phyloP scores from a whole-genome alignment of 345 rosid genomes.

The Draba incana region DNA sequence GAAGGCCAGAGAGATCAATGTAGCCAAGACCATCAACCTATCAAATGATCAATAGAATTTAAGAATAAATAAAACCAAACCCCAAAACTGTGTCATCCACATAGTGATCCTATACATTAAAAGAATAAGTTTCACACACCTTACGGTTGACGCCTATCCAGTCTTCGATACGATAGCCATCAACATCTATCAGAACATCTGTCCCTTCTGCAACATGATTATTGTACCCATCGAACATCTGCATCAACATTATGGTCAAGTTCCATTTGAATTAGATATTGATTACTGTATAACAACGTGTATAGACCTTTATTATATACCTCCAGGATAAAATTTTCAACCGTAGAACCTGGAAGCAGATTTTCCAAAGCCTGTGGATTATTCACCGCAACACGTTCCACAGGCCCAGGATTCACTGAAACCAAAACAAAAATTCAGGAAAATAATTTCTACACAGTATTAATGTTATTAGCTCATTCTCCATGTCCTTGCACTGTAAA shows the following conservation, averaged over 20 bases:
- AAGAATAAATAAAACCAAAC: neutral
- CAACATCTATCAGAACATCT: slow-evolving; percentile 47
- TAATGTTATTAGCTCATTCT: neutral
- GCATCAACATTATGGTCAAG: slow-evolving; percentile 23
- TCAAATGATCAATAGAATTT: neutral
- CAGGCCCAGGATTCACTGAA: slow-evolving; percentile 61
- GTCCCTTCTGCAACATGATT: slow-evolving; percentile 54
- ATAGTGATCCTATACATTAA: no score
- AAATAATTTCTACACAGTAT: slow-evolving; percentile 1
- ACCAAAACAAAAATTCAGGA: neutral
- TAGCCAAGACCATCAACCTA: slow-evolving; percentile 62
- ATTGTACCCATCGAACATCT: slow-evolving; percentile 60
- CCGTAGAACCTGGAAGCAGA: slow-evolving; percentile 53
- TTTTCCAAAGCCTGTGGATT: slow-evolving; percentile 38
- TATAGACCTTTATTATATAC: slow-evolving; percentile 39
- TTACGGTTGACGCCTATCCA: slow-evolving; percentile 42
- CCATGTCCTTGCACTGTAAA: neutral
- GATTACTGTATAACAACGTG: slow-evolving; percentile 9
- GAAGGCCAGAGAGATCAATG: slow-evolving; percentile 57
- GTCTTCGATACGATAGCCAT: slow-evolving; percentile 55
- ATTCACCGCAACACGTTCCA: slow-evolving; percentile 37
- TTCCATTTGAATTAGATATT: slow-evolving; percentile 1
- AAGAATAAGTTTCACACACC: slow-evolving; percentile 35
- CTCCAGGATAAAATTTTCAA: slow-evolving; percentile 58
- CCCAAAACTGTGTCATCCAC: slow-evolving; percentile 19